Evolutionary conservation across 2,329 filamentous ascomycete species (phyloP).

Genomic region (Trichoderma hamatum): DNA sequence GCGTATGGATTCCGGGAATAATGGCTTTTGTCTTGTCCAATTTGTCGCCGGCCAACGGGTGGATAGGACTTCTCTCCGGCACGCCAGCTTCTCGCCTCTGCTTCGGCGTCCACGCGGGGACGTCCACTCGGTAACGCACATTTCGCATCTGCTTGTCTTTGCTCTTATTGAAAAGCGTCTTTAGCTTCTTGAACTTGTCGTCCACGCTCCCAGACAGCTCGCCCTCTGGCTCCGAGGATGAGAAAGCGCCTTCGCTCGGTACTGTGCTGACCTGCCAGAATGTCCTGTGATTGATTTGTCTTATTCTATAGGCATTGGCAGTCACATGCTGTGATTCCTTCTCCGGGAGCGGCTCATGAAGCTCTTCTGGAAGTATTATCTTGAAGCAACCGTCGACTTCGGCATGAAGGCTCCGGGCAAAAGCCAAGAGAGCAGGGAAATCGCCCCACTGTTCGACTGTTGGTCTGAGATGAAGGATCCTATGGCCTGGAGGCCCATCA

Average conservation of each 20-base stretch:
- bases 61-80: conserved; percentile 42
- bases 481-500: conserved; percentile 38
- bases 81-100: conserved; percentile 43
- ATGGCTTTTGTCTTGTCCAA: conserved; percentile 44
- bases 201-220: conserved; percentile 35
- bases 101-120: conserved; percentile 44
- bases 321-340: conserved; percentile 37
- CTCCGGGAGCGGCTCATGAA: conserved; percentile 39
- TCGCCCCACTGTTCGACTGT: conserved; percentile 42
- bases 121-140: conserved; percentile 44
- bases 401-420: conserved; percentile 39
- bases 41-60: conserved; percentile 44
- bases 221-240: conserved; percentile 32
- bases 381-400: conserved; percentile 45
- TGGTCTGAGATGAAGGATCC: conserved; percentile 42
- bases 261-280: conserved; percentile 45
- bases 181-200: conserved; percentile 39
- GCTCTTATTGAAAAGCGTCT: conserved; percentile 42
- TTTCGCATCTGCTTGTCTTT: conserved; percentile 43
- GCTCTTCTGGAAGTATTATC: conserved; percentile 39
- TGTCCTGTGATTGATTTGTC: conserved; percentile 40
- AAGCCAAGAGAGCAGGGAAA: conserved; percentile 42
- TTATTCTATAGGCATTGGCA: conserved; percentile 44
- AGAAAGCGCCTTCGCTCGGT: conserved; percentile 40
- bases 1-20: conserved; percentile 46